A percentile compares a stretch with the other conserved stretches of the same genome.
phyloP scores from a whole-genome alignment of 2,329 filamentous ascomycete species.

The Trematosphaeria pertusa region DNA sequence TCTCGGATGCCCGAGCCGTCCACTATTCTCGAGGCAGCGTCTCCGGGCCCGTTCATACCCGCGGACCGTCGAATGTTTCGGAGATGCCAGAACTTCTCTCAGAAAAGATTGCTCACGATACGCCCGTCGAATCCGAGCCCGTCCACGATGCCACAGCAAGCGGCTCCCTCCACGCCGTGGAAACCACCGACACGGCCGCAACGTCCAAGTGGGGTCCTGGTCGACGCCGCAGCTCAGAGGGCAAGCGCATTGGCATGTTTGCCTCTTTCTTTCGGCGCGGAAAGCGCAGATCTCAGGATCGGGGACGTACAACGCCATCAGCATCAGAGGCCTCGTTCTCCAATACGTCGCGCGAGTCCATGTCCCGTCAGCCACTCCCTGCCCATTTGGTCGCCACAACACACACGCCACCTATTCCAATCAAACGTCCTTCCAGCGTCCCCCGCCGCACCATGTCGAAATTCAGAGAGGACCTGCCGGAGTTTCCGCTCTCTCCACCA shows the following conservation, averaged over 20 bases:
- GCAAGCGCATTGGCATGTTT: slow-evolving; percentile 44
- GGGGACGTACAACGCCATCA: slow-evolving; percentile 63
- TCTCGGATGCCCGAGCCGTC: slow-evolving; percentile 58
- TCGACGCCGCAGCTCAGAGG: slow-evolving; percentile 44
- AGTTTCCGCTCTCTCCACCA: slow-evolving; percentile 83
- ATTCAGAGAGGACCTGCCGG: slow-evolving; percentile 90
- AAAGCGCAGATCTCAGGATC: slow-evolving; percentile 60
- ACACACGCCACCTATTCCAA: slow-evolving; percentile 43
- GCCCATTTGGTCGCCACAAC: slow-evolving; percentile 55
- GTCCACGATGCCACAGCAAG: slow-evolving; percentile 37
- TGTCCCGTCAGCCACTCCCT: slow-evolving; percentile 64
- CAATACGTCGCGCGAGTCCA: slow-evolving; percentile 89
- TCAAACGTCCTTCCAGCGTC: slow-evolving; percentile 60
- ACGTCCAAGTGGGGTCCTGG: slow-evolving; percentile 34
- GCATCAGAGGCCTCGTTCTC: slow-evolving; percentile 80
- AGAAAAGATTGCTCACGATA: slow-evolving; percentile 45
- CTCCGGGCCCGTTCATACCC: slow-evolving; percentile 53
- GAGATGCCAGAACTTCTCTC: slow-evolving; percentile 59
- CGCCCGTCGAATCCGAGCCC: slow-evolving; percentile 51
- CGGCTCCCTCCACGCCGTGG: slow-evolving; percentile 41
- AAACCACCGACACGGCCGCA: slow-evolving; percentile 37
- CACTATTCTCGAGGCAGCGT: slow-evolving; percentile 58
- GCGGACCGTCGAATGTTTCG: slow-evolving; percentile 60
- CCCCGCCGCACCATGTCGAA: slow-evolving; percentile 86
- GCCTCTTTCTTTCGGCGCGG: slow-evolving; percentile 72